Conservation (phyloP, 2,329 filamentous ascomycete species). For the Pezicula neosporulosa region DNA sequence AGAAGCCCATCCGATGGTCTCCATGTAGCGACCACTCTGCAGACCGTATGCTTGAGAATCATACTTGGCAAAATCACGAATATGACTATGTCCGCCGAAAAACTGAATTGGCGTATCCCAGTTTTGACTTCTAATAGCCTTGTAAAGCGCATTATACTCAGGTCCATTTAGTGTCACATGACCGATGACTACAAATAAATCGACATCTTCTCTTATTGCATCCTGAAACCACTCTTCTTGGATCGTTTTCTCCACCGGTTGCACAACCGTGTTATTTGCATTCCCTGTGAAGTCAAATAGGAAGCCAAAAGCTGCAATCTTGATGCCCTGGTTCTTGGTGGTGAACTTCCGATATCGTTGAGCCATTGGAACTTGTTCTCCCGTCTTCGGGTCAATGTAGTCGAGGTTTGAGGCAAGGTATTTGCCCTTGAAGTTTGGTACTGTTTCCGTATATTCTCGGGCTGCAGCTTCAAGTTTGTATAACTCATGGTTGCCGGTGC, state of each 20-base stretch:
- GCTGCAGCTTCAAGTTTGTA: constrained; percentile 78
- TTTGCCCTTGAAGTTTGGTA: constrained; percentile 74
- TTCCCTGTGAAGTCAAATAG: constrained; percentile 91
- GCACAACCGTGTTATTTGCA: constrained; percentile 84
- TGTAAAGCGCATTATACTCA: constrained; percentile 76
- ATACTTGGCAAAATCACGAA: constrained; percentile 78
- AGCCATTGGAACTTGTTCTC: constrained; percentile 71
- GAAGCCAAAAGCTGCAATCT: constrained; percentile 88
- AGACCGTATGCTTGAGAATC: constrained; percentile 76
- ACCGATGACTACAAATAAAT: constrained; percentile 82
- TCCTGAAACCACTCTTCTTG: constrained; percentile 86
- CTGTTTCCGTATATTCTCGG: constrained; percentile 73
- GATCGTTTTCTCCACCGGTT: constrained; percentile 74
- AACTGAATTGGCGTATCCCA: constrained; percentile 86
- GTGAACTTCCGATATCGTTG: constrained; percentile 84
- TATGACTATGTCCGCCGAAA: constrained; percentile 87
- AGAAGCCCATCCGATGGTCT: constrained; percentile 93
- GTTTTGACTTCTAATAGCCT: constrained; percentile 70
- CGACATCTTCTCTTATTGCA: constrained; percentile 78
- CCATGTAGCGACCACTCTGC: constrained; percentile 88
- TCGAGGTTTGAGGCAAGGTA: constrained; percentile 94
- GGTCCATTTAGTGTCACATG: constrained; percentile 80
- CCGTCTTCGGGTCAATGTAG: constrained; percentile 71
- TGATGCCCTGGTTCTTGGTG: constrained; percentile 83
- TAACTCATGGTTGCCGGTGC: constrained; percentile 90